A percentile compares a stretch with the other conserved stretches of the same genome.
phyloP scores from a whole-genome alignment of 139 green algal species.

The Picochlorum sp. region DNA sequence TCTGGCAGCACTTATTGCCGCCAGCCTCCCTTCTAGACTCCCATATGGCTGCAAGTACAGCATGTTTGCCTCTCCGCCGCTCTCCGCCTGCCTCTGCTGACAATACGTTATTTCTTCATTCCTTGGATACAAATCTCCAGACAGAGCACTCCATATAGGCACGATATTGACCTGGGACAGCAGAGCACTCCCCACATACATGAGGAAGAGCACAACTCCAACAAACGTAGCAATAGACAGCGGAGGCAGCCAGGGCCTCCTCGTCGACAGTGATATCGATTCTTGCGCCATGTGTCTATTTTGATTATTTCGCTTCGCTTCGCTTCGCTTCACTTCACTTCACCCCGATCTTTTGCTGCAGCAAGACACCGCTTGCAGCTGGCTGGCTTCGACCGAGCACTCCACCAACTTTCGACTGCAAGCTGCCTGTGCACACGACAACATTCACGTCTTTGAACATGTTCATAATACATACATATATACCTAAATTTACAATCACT shows the following conservation, averaged over 20 bases:
- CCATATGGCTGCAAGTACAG: neutral
- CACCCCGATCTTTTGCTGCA: too few relatives aligned
- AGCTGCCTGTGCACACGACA: too few relatives aligned
- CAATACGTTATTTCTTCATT: too few relatives aligned
- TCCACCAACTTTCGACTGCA: too few relatives aligned
- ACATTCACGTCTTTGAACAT: too few relatives aligned
- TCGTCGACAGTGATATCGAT: neutral
- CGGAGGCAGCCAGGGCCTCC: neutral
- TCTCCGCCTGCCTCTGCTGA: neutral
- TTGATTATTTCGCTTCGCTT: too few relatives aligned
- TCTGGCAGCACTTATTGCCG: neutral
- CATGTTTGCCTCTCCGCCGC: neutral
- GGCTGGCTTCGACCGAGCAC: too few relatives aligned
- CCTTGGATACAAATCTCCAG: neutral
- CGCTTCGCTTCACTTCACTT: too few relatives aligned
- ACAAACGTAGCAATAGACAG: neutral
- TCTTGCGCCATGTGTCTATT: neutral
- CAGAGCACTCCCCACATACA: constrained; percentile 3
- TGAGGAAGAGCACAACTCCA: neutral
- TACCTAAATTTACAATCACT: too few relatives aligned
- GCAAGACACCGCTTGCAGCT: too few relatives aligned
- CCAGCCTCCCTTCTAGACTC: neutral
- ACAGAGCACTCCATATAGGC: neutral
- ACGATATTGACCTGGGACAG: neutral
- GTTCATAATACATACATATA: too few relatives aligned